Evolutionary conservation across 371 early-diverging fungal genomes (phyloP).

Genomic region (Mucor lusitanicus): DNA sequence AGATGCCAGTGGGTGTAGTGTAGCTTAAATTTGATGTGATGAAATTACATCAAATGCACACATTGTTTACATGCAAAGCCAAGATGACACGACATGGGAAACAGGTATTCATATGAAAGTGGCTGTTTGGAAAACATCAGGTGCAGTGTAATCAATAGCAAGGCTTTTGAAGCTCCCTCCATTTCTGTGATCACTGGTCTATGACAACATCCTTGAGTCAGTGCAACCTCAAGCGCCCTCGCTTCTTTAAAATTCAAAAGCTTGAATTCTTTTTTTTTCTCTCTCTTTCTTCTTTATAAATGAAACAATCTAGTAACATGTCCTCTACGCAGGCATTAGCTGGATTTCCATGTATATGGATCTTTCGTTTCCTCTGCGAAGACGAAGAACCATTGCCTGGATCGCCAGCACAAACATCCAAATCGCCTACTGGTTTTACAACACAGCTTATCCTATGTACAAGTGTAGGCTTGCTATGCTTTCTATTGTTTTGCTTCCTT

Average conservation of each 20-base stretch:
- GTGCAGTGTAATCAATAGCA: background rate
- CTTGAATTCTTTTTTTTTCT: background rate
- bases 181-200: background rate
- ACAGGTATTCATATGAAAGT: too few species aligned
- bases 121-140: too few species aligned
- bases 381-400: constrained; percentile 46
- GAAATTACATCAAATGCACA: too few species aligned
- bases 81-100: too few species aligned
- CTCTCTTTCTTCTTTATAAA: background rate
- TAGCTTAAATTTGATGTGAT: too few species aligned
- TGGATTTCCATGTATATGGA: constrained; percentile 26
- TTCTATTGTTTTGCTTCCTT: constrained; percentile 46
- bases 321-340: background rate
- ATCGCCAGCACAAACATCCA: constrained; percentile 42
- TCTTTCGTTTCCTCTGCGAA: constrained; percentile 27
- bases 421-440: constrained; percentile 45
- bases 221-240: background rate
- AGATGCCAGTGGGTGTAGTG: too few species aligned
- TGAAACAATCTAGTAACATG: constrained; percentile 1
- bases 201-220: background rate
- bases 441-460: constrained; percentile 50
- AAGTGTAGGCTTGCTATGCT: constrained; percentile 42
- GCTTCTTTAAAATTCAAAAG: background rate
- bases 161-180: background rate
- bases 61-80: too few species aligned